Evolutionary conservation across 2,329 filamentous ascomycete genomes (phyloP), one percentile per base, ranked within the genome.

Genomic region (Pseudocercospora pini-densiflorae): DNA sequence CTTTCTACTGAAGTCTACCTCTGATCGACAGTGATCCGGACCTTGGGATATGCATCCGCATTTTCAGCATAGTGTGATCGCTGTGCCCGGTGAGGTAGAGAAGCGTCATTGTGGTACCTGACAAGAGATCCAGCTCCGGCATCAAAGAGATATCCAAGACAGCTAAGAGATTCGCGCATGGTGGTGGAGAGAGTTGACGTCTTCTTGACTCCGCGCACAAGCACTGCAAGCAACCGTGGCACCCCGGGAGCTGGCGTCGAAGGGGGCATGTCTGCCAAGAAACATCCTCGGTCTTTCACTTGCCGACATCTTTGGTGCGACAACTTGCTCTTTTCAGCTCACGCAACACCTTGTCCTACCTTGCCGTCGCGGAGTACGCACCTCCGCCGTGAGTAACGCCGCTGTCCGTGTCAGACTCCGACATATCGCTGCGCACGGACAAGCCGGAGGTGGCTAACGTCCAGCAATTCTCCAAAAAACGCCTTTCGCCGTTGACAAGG

Each of bases 371-470:
- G 45, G 7, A 47, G n/a, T 47, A 5, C 6, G 21, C 45, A 19
- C 21, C 45, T 47, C 21, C 45, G 21, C 45, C 45, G 7, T 47
- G n/a, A 36, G 33, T 36, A 14, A 3, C 33, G 33, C 33, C 33
- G 33, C 33, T 14, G 33, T 36, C 33, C 33, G 33, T 36, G 33
- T 36, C 33, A 36, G 29, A 31, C 29, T 14, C 33, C 33, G 33
- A 36, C 36, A n/a, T 40, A 40, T 40, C 24, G 16, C 51, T 29
- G 24, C 51, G 8, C 51, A 54, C 51, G 51, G 51, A 29, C n/a
- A 9, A 54, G 51, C 21, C 51, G 51, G 51, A 54, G 51, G 51
- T 27, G 51, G 51, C 51, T 54, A 40, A 40, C n/a, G 51, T n/a
- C 21, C 49, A 53, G 49, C 23, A 53, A 10, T 53, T 23, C 21